Base-by-base conservation (phyloP, 768 basidiomycete species). In the Tulasnella sp. region DNA sequence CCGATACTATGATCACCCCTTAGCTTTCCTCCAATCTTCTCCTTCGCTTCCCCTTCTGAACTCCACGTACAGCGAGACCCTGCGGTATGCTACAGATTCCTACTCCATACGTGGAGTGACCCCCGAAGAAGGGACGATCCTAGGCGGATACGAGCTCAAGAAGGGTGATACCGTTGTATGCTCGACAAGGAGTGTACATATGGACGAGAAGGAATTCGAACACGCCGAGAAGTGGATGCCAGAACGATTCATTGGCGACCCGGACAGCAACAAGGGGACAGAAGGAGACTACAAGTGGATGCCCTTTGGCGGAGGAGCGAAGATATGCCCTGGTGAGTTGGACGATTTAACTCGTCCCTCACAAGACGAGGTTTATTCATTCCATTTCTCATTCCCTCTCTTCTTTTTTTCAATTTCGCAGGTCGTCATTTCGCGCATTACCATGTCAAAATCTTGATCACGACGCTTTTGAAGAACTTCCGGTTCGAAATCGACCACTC, bases 131-230 rank as follows among this genome's bases (percentile, higher is more conserved):
- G 41, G 41, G 10, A 49, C 59, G 5, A 12, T 29, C 2, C 12
- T 60, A 19, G 59, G 50, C 10, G 50, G 51, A n/a, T 60, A 60
- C 44, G 43, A 27, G 44, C 42, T 60, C 17, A 60, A 60, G 59
- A 21, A 60, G 51, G 42, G 44, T 43, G 59, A 60, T 24, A 53
- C 41, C 30, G 12, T 60, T 8, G 44, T 60, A 3, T 57, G 53
- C 34, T 24, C 24, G 22, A 60, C 59, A 4, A 42, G 59, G 50
- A 31, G 34, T 21, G 59, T 53, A 9, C 49, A 60, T 29, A 21
- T 53, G 22, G 59, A 60, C 22, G 46, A 49, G 48, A 46, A 22
- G 27, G 56, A 29, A 27, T 58, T 58, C 41, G 19, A 21, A 8
- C 15, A 41, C 22, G n/a, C 53, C 15, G 21, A 55, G 4, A 34